phyloP scores from a whole-genome alignment of 768 basidiomycete genomes.

The Lyophyllum shimeji region DNA sequence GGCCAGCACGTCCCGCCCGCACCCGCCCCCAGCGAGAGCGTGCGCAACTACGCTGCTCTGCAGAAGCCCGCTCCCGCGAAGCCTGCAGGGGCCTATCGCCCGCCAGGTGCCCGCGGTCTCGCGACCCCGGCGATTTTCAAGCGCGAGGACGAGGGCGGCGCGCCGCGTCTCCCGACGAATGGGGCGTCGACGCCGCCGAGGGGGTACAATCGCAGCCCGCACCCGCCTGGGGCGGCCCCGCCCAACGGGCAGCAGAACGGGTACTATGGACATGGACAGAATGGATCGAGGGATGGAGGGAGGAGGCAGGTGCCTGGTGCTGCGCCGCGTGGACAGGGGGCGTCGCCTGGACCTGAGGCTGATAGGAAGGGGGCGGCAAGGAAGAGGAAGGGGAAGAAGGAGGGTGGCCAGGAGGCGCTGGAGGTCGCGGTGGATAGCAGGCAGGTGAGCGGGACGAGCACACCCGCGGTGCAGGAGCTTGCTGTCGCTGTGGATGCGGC shows the following conservation, averaged over 20 bases:
- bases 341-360: conserved; percentile 37
- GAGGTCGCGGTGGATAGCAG: conserved; percentile 32
- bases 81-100: conserved; percentile 87
- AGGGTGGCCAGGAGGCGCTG: conserved; percentile 23
- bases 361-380: conserved; percentile 36
- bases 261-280: conserved; percentile 19
- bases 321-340: conserved; percentile 35
- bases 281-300: conserved; percentile 33
- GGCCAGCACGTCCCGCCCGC: conserved; percentile 64
- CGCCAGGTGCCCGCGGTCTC: conserved; percentile 89
- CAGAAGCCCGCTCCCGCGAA: conserved; percentile 60
- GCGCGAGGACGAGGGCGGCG: conserved; percentile 87
- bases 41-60: conserved; percentile 43
- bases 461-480: conserved; percentile 11
- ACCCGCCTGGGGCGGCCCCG: conserved; percentile 44
- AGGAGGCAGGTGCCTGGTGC: conserved; percentile 78
- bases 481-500: conserved; percentile 24
- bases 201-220: conserved; percentile 57
- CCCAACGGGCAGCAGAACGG: conserved; percentile 25
- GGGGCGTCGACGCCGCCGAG: conserved; percentile 62
- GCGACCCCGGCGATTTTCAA: conserved; percentile 88
- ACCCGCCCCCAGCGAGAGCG: conserved; percentile 63
- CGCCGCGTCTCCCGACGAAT: conserved; percentile 46
- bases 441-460: conserved; percentile 14
- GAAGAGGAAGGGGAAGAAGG: conserved; percentile 47